Conservation (phyloP, 345 rosid species). For the Acer yangbiense region DNA sequence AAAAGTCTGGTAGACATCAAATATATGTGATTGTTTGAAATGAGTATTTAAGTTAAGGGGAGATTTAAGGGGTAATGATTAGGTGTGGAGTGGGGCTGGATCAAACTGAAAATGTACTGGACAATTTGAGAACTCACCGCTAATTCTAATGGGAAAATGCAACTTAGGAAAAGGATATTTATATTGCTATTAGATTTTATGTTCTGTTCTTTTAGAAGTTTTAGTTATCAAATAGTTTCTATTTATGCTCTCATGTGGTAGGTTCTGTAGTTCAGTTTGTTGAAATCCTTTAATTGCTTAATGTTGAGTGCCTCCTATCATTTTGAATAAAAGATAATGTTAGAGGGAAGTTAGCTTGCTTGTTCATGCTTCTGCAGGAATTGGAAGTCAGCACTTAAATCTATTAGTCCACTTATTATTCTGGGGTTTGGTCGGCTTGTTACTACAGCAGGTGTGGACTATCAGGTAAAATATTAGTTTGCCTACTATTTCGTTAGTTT, state of each 20-base stretch:
- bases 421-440: slow-evolving; percentile 78
- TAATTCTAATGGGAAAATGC: not conserved
- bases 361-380: slow-evolving; percentile 40
- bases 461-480: slow-evolving; percentile 60
- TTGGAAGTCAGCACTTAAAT: slow-evolving; percentile 57
- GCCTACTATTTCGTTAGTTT: slow-evolving; percentile 2
- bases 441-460: slow-evolving; percentile 73
- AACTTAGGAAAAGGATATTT: not conserved
- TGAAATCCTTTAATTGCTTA: not conserved
- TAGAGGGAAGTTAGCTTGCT: not conserved
- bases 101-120: not conserved
- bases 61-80: not conserved
- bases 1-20: not conserved
- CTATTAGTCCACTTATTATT: slow-evolving; percentile 62
- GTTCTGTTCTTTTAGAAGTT: too few species aligned
- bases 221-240: not conserved
- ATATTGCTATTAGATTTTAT: not conserved
- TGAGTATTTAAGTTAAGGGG: not conserved
- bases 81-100: not conserved
- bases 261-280: not conserved
- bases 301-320: not conserved
- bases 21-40: not conserved
- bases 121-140: too few species aligned
- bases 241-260: not conserved
- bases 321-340: not conserved